phyloP scores from a whole-genome alignment of 2,329 filamentous ascomycete genomes.

The Penicillium capsulatum region DNA sequence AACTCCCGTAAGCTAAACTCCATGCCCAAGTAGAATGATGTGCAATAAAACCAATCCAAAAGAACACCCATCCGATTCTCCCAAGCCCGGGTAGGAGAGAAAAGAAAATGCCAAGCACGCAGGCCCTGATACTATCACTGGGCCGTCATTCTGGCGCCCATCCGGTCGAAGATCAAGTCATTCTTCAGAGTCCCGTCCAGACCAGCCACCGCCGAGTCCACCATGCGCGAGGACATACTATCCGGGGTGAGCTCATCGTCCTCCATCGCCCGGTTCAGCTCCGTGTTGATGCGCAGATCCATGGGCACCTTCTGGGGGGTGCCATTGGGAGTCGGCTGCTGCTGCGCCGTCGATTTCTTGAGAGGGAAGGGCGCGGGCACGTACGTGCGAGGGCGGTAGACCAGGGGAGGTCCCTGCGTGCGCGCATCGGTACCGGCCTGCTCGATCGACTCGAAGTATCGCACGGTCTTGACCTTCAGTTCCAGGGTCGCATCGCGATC shows the following conservation, averaged over 20 bases:
- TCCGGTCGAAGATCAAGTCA: conserved; percentile 42
- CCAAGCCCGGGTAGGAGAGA: not conserved
- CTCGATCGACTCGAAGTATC: conserved; percentile 70
- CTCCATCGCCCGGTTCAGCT: conserved; percentile 33
- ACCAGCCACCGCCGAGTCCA: conserved; percentile 44
- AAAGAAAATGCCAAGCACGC: not conserved
- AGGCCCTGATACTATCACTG: conserved; percentile 8
- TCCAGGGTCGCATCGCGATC: conserved; percentile 75
- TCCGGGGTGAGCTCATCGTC: conserved; percentile 47
- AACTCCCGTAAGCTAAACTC: too few relatives aligned
- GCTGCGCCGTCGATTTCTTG: conserved; percentile 17
- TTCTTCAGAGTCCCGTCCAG: conserved; percentile 40
- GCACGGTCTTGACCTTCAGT: conserved; percentile 69
- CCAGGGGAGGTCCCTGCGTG: conserved; percentile 42
- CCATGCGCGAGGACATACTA: conserved; percentile 47
- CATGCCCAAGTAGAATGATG: too few relatives aligned
- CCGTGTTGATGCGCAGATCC: conserved; percentile 45
- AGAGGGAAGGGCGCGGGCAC: conserved; percentile 28
- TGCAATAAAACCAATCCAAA: not conserved
- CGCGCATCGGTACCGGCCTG: conserved; percentile 53
- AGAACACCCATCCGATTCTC: not conserved
- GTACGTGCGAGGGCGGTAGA: conserved; percentile 38
- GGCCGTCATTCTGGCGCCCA: conserved; percentile 38
- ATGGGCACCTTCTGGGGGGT: conserved; percentile 35
- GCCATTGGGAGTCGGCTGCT: conserved; percentile 25